phyloP scores from a whole-genome alignment of 345 rosid species.

The Erodium maritimum region DNA sequence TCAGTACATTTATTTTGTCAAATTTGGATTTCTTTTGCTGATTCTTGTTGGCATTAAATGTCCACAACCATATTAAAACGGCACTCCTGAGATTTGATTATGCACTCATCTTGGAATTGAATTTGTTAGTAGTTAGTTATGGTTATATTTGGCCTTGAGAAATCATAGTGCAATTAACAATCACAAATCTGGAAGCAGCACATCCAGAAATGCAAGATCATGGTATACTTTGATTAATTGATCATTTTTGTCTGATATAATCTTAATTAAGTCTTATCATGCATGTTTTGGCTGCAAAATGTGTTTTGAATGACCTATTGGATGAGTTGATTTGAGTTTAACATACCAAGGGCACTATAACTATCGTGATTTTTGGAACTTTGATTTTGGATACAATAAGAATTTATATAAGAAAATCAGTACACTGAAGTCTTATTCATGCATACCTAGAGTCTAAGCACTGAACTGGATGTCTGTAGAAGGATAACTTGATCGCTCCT shows the following conservation, averaged over 20 bases:
- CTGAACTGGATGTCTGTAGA: background rate
- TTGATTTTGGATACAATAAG: background rate
- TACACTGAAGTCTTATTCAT: background rate
- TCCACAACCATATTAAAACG: background rate
- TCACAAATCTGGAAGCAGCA: background rate
- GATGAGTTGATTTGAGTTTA: background rate
- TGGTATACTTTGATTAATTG: background rate
- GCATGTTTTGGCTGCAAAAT: background rate
- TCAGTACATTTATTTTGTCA: background rate
- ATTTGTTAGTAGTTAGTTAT: background rate
- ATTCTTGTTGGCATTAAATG: background rate
- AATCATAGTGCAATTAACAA: background rate
- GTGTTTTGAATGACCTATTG: background rate
- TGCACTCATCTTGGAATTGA: background rate
- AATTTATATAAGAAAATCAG: background rate
- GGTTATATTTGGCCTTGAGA: background rate
- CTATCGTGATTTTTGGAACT: background rate
- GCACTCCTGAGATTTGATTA: background rate
- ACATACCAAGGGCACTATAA: background rate
- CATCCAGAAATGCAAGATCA: background rate
- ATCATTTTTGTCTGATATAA: background rate
- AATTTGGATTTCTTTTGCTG: background rate
- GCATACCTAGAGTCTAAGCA: background rate
- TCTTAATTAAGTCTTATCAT: background rate
- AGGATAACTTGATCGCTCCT: background rate